A percentile compares a stretch with the other conserved stretches of the same genome.
Evolutionary conservation across 192 early-diverging fungal genomes (phyloP).

Genomic region (Powellomyces hirtus): DNA sequence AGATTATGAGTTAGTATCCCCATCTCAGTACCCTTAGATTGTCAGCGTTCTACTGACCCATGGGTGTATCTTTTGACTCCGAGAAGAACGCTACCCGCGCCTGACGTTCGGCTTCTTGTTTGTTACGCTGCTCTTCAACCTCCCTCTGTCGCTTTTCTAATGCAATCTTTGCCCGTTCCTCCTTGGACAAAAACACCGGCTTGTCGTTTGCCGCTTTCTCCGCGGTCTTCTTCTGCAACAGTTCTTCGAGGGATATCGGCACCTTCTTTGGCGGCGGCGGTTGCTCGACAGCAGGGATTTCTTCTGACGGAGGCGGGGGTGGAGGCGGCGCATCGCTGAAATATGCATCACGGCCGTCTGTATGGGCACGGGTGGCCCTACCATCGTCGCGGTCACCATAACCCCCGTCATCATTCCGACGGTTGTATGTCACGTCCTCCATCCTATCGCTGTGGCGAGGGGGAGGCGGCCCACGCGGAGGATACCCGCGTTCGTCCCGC

Average conservation of each 20-base stretch:
- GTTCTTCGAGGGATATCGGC: constrained; percentile 76
- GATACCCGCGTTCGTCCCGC: too few species aligned
- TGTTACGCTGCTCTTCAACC: constrained; percentile 66
- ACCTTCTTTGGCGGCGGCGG: constrained; percentile 35
- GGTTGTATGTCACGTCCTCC: too few species aligned
- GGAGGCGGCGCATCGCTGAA: background rate
- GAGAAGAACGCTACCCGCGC: constrained; percentile 53
- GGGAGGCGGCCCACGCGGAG: too few species aligned
- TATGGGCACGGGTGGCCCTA: too few species aligned
- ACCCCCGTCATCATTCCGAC: too few species aligned
- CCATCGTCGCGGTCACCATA: too few species aligned
- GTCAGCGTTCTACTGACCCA: too few species aligned
- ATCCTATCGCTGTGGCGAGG: too few species aligned
- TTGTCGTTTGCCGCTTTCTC: constrained; percentile 63
- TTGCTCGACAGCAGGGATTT: background rate
- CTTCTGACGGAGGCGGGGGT: background rate
- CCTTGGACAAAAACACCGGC: constrained; percentile 87
- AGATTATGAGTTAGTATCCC: too few species aligned
- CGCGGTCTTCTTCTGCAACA: constrained; percentile 64
- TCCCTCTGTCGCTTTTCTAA: constrained; percentile 78
- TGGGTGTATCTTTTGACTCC: constrained; percentile 27
- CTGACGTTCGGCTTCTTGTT: constrained; percentile 65
- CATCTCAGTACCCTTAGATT: too few species aligned
- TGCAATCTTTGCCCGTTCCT: constrained; percentile 83
- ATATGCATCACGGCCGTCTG: background rate